These are phyloP conservation scores for Taphrina sp. DNA, from an alignment of 1,139 yeast genomes.

Conservation along the genomic window DNA sequence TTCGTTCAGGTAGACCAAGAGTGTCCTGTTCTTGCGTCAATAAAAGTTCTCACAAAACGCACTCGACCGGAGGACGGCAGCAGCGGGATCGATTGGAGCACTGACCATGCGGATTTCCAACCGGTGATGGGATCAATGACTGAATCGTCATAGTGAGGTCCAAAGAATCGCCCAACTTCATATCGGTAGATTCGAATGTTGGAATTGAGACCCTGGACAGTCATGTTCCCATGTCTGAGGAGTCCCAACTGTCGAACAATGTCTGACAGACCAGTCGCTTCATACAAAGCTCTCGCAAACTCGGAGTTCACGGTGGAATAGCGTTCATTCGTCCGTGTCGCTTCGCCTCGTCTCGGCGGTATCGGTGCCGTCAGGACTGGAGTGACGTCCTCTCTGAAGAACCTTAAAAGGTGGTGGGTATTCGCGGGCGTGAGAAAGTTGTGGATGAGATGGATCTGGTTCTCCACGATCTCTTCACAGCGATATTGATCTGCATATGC, in stretches of 20 bases:
- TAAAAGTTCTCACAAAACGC: too few species aligned
- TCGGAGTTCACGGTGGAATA: slow-evolving; percentile 48
- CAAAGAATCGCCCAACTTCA: slow-evolving; percentile 59
- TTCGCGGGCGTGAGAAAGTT: slow-evolving; percentile 50
- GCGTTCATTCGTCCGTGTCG: slow-evolving; percentile 61
- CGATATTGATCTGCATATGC: slow-evolving; percentile 9
- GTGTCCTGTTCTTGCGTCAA: slow-evolving; percentile 58
- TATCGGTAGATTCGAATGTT: slow-evolving; percentile 60
- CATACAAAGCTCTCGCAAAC: slow-evolving; percentile 45
- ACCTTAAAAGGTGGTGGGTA: slow-evolving; percentile 51
- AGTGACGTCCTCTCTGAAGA: slow-evolving; percentile 48
- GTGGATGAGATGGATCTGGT: slow-evolving; percentile 52
- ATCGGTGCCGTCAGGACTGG: slow-evolving; percentile 9
- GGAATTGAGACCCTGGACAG: slow-evolving; percentile 57
- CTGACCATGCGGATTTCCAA: slow-evolving; percentile 19
- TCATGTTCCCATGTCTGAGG: slow-evolving; percentile 43
- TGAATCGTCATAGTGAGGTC: slow-evolving; percentile 63
- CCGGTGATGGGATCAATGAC: slow-evolving; percentile 47
- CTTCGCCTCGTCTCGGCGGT: slow-evolving; percentile 50
- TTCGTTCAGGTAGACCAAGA: slow-evolving; percentile 60
- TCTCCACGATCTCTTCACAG: slow-evolving; percentile 31
- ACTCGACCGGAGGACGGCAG: too few species aligned
- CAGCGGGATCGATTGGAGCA: too few species aligned
- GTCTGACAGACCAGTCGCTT: slow-evolving; percentile 23
- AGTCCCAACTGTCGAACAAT: slow-evolving; percentile 42